Evolutionary conservation across 1,284 basidiomycete genomes (phyloP).

Genomic region (Puccinia brachypodii): DNA sequence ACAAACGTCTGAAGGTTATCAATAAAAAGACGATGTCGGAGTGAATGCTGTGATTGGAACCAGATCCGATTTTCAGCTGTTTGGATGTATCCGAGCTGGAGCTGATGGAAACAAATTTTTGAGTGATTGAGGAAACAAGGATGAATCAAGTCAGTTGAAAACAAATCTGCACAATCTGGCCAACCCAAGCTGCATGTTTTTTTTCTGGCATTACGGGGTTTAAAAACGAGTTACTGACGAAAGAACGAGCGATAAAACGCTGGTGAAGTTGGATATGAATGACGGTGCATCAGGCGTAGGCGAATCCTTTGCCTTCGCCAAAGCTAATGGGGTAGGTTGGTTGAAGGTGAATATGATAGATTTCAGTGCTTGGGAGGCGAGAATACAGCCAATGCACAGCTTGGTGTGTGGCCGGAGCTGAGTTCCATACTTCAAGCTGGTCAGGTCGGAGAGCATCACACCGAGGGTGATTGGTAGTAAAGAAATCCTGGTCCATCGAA

Average conservation of each 20-base stretch:
- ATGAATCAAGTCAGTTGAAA: background rate
- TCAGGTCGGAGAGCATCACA: background rate
- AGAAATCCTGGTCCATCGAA: constrained; percentile 1
- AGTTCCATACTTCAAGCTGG: background rate
- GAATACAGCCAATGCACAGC: background rate
- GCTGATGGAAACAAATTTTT: background rate
- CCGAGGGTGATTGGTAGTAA: background rate
- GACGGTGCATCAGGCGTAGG: background rate
- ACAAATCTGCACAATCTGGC: background rate
- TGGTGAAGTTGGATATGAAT: background rate
- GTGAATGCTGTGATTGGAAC: background rate
- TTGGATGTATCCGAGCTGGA: background rate
- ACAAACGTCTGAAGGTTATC: background rate
- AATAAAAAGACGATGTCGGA: background rate
- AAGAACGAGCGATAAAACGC: background rate
- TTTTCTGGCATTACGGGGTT: background rate
- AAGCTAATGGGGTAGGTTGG: background rate
- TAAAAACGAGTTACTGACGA: background rate
- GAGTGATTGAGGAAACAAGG: background rate
- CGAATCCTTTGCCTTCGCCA: background rate
- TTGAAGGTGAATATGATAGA: background rate
- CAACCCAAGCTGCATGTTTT: too few species aligned
- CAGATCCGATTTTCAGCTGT: background rate
- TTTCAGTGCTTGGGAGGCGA: background rate
- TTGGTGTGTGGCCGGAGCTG: background rate